A percentile compares a stretch with the other conserved stretches of the same genome.
Evolutionary conservation across 345 rosid genomes (phyloP).

Genomic region (Eutrema japonicum): DNA sequence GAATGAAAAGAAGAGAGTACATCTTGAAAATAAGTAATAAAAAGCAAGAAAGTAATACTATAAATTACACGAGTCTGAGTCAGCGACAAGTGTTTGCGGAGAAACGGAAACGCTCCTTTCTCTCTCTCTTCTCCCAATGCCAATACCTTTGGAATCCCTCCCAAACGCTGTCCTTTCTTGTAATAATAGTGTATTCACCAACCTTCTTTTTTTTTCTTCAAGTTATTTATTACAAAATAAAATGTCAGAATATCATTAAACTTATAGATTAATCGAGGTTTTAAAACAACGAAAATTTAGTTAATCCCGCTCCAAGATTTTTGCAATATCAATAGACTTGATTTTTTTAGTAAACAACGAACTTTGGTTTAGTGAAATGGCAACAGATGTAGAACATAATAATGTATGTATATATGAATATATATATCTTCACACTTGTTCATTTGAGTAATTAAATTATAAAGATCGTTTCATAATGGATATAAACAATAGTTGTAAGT

Average conservation of each 20-base stretch:
- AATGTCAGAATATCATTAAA: too few species aligned
- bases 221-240: not conserved
- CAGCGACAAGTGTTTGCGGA: slow-evolving; percentile 81
- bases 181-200: not conserved
- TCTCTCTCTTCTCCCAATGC: slow-evolving; percentile 37
- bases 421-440: too few species aligned
- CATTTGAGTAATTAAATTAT: not conserved
- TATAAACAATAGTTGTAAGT: not conserved
- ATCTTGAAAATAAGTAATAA: not conserved
- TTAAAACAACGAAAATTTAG: too few species aligned
- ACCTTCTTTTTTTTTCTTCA: not conserved
- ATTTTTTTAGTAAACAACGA: too few species aligned
- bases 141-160: slow-evolving; percentile 75
- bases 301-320: too few species aligned
- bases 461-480: not conserved
- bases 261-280: too few species aligned
- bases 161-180: slow-evolving; percentile 31
- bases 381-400: too few species aligned
- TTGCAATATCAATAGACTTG: too few species aligned
- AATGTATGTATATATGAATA: too few species aligned
- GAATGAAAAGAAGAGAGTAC: not conserved
- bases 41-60: slow-evolving; percentile 14
- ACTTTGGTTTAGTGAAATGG: too few species aligned
- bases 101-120: slow-evolving; percentile 83
- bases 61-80: slow-evolving; percentile 35